These are phyloP conservation scores for Rhizopogon vulgaris DNA, from an alignment of 768 basidiomycete genomes.

Conservation along the genomic window DNA sequence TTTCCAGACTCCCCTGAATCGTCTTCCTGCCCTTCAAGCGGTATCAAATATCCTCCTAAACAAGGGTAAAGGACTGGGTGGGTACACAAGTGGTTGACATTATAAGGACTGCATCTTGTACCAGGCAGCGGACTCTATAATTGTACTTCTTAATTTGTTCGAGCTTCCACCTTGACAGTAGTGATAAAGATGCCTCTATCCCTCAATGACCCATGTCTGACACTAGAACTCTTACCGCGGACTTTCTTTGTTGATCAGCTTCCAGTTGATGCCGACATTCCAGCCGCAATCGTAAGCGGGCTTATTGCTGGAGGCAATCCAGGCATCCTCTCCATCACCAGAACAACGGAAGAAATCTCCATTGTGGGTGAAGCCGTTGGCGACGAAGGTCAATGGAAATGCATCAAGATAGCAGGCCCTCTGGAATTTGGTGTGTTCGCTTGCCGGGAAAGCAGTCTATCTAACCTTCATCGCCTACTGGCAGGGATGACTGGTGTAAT, in stretches of 20 bases:
- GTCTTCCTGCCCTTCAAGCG: conserved; percentile 48
- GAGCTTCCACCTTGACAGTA: background rate
- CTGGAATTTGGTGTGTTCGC: conserved; percentile 51
- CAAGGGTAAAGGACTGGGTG: conserved; percentile 9
- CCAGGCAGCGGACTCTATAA: background rate
- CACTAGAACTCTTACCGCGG: conserved; percentile 38
- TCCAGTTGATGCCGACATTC: conserved; percentile 27
- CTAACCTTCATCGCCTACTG: background rate
- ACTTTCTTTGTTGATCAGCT: conserved; percentile 42
- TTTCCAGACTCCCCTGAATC: conserved; percentile 41
- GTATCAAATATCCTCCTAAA: conserved; percentile 59
- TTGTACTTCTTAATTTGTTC: background rate
- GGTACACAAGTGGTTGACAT: background rate
- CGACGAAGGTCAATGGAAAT: conserved; percentile 44
- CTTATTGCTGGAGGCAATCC: conserved; percentile 25
- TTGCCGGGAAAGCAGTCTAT: background rate
- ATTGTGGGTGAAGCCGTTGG: conserved; percentile 42
- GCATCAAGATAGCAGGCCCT: conserved; percentile 58
- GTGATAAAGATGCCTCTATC: conserved; percentile 35
- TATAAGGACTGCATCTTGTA: background rate
- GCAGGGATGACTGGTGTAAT: conserved; percentile 53
- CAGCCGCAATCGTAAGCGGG: conserved; percentile 14
- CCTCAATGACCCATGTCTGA: conserved; percentile 38
- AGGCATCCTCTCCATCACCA: conserved; percentile 49
- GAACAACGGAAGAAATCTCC: conserved; percentile 57